Conservation (phyloP, 129 eudicot genomes). For the Scalesia atractyloides region DNA sequence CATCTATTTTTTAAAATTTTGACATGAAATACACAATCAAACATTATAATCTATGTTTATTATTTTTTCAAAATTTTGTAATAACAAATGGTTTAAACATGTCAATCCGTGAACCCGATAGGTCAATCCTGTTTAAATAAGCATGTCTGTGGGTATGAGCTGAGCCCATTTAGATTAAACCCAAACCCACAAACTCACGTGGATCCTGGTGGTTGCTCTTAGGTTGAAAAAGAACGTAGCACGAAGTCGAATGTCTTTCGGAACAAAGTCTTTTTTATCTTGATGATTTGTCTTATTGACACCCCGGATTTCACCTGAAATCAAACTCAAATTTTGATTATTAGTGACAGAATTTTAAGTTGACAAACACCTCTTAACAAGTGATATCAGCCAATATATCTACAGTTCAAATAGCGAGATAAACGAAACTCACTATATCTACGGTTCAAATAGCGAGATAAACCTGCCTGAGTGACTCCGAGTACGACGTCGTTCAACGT, state of each 20-base stretch:
- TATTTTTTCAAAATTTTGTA: no score
- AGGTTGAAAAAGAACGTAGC: slow-evolving; percentile 53
- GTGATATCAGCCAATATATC: slow-evolving; percentile 32
- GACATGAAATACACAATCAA: no score
- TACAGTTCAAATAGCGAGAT: slow-evolving; percentile 44
- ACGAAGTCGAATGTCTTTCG: slow-evolving; percentile 42
- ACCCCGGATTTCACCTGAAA: slow-evolving; percentile 32
- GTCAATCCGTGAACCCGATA: no score
- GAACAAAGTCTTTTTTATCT: slow-evolving; percentile 22
- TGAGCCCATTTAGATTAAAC: no score
- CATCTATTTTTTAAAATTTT: no score
- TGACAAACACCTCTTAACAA: neutral
- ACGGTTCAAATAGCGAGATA: slow-evolving; percentile 46
- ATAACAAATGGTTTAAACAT: neutral
- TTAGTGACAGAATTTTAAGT: no score
- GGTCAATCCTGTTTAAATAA: no score
- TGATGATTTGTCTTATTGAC: neutral
- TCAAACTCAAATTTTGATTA: neutral
- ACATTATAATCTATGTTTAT: no score
- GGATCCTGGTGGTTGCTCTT: slow-evolving; percentile 42
- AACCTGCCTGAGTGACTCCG: slow-evolving; percentile 55
- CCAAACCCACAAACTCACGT: slow-evolving; percentile 30
- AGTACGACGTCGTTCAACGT: slow-evolving; percentile 52
- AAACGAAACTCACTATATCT: slow-evolving; percentile 46
- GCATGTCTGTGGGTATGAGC: no score